Evolutionary conservation across 441 rosid species (phyloP).

Genomic region (Hura crepitans): DNA sequence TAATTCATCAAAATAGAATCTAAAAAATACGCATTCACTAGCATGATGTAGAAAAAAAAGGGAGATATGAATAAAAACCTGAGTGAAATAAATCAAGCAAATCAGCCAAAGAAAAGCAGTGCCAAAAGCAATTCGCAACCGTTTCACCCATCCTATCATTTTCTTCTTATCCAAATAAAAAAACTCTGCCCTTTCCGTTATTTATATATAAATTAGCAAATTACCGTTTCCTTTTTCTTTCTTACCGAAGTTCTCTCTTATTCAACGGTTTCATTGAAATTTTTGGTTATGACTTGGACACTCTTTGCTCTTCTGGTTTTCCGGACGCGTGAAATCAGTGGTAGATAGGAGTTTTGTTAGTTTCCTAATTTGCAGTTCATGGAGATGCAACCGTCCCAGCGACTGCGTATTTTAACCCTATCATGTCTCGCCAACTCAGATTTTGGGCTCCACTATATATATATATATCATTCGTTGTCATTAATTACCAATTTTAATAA

Average conservation of each 20-base stretch:
- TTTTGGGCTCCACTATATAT: no score
- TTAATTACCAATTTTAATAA: no score
- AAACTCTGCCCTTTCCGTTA: not conserved
- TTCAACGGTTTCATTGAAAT: conserved; percentile 11
- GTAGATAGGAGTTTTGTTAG: not conserved
- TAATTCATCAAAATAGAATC: not conserved
- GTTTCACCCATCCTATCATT: conserved; percentile 62
- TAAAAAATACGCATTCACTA: not conserved
- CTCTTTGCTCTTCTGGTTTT: not conserved
- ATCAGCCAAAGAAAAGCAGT: conserved; percentile 84
- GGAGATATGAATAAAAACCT: conserved; percentile 37
- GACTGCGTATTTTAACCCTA: no score
- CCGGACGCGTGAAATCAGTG: not conserved
- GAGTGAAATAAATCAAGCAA: conserved; percentile 92
- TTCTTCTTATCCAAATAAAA: conserved; percentile 11
- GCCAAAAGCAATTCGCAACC: conserved; percentile 62
- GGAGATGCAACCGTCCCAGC: no score
- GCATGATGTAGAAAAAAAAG: not conserved
- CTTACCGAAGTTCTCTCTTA: not conserved
- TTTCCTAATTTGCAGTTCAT: no score
- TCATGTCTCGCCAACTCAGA: no score
- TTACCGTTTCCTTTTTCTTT: not conserved
- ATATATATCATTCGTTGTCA: no score
- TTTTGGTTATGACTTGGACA: conserved; percentile 7
- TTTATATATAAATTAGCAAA: not conserved